These are phyloP conservation scores for Platanthera guangdongensis DNA, from an alignment of 106 monocot species.

Conservation along the genomic window DNA sequence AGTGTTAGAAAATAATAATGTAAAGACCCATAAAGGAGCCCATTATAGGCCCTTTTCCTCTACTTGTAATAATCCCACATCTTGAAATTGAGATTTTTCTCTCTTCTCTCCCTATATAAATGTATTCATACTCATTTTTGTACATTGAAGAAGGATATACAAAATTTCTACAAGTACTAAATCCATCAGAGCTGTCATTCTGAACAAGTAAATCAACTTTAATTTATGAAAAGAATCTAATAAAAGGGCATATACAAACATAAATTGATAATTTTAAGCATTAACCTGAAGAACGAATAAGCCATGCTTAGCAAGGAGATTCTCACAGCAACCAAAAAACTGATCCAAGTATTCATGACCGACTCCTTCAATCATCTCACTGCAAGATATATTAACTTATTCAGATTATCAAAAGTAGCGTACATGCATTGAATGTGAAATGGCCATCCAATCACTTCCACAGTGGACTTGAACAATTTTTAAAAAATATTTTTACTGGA, in stretches of 20 bases:
- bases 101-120: too few relatives aligned
- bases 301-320: slow-evolving; percentile 68
- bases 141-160: too few relatives aligned
- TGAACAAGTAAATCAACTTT: not conserved
- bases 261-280: not conserved
- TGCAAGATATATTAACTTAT: slow-evolving; percentile 14
- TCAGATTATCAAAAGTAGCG: slow-evolving; percentile 1
- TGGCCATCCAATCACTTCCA: too few relatives aligned
- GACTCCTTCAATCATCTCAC: slow-evolving; percentile 95
- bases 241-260: not conserved
- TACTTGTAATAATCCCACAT: too few relatives aligned
- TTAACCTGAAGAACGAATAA: slow-evolving; percentile 86
- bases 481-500: too few relatives aligned
- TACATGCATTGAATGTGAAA: not conserved
- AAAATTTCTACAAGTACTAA: not conserved
- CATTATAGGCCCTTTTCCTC: too few relatives aligned
- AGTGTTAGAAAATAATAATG: too few relatives aligned
- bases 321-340: slow-evolving; percentile 87
- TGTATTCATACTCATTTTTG: too few relatives aligned
- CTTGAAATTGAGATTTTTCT: too few relatives aligned
- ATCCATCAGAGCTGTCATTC: not conserved
- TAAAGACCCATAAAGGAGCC: too few relatives aligned
- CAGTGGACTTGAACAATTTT: too few relatives aligned
- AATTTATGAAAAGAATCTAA: not conserved
- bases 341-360: slow-evolving; percentile 97